A percentile compares a stretch with the other conserved stretches of the same genome.
These are phyloP conservation scores for Oemleria cerasiformis DNA, from an alignment of 306 rosid species.

Conservation along the genomic window DNA sequence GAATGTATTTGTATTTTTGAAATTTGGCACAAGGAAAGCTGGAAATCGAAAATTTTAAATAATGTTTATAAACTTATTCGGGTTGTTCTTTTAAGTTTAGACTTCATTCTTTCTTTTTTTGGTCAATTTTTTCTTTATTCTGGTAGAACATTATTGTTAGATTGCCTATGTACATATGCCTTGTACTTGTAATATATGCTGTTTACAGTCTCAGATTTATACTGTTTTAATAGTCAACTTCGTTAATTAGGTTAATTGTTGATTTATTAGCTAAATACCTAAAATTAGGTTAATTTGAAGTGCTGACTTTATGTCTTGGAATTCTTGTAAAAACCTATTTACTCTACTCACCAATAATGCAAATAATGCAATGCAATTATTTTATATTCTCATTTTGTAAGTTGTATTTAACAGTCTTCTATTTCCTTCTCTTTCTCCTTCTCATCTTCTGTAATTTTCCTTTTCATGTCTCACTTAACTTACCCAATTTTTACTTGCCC, in stretches of 20 bases:
- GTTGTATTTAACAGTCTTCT: not conserved
- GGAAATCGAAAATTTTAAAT: not conserved
- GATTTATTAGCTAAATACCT: not conserved
- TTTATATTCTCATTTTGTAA: not conserved
- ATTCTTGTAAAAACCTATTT: not conserved
- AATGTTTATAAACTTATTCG: not conserved
- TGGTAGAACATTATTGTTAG: not conserved
- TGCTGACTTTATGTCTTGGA: not conserved
- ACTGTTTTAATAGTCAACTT: not conserved
- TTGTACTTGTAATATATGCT: not conserved
- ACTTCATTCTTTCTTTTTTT: too few relatives aligned
- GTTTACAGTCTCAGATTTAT: not conserved
- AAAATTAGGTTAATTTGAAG: not conserved
- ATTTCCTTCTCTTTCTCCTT: not conserved
- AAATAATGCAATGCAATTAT: not conserved
- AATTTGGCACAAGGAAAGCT: not conserved
- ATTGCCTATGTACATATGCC: not conserved
- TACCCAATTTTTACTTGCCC: slow-evolving; percentile 20
- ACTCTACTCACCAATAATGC: not conserved
- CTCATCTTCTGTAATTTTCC: not conserved
- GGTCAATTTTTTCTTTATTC: not conserved
- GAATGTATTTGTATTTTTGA: not conserved
- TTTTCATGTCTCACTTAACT: not conserved
- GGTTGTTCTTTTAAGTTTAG: not conserved
- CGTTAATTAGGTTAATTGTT: not conserved